Percentiles rank a stretch among this genome's conserved stretches.
These are phyloP conservation scores for Phanerochaete carnosa DNA, from an alignment of 768 basidiomycete species.

Conservation along the genomic window DNA sequence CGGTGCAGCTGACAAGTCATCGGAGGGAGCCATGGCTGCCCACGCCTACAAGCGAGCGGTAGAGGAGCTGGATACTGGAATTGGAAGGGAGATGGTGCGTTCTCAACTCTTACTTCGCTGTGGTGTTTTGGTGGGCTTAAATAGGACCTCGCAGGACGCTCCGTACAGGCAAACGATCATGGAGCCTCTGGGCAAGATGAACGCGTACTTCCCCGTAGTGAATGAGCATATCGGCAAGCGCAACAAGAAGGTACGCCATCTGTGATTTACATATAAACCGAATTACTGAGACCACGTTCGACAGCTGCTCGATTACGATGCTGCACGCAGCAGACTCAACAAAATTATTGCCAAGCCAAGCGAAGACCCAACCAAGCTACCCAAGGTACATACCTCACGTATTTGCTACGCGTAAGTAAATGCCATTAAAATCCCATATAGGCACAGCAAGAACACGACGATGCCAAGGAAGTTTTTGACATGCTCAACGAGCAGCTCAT, in stretches of 20 bases:
- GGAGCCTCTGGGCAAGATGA: constrained; percentile 96
- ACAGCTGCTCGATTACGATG: constrained; percentile 93
- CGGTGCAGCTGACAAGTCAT: constrained; percentile 74
- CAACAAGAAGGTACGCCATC: constrained; percentile 80
- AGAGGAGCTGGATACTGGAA: constrained; percentile 85
- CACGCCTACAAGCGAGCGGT: constrained; percentile 95
- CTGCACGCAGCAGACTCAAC: constrained; percentile 84
- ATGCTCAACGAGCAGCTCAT: constrained; percentile 91
- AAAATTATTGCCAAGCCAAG: constrained; percentile 90
- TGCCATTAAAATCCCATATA: constrained; percentile 23
- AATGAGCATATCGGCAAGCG: constrained; percentile 93
- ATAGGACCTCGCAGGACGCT: constrained; percentile 57
- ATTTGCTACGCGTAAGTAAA: background rate
- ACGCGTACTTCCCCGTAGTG: constrained; percentile 89
- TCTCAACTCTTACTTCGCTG: background rate
- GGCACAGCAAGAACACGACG: constrained; percentile 96
- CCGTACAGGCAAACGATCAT: constrained; percentile 94
- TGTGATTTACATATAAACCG: background rate
- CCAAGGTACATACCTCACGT: constrained; percentile 46
- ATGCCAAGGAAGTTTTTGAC: constrained; percentile 91
- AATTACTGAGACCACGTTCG: background rate
- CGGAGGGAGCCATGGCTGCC: constrained; percentile 94
- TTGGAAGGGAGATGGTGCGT: constrained; percentile 81
- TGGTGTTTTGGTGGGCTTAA: background rate
- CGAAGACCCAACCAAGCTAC: constrained; percentile 90